phyloP scores from a whole-genome alignment of 2,329 filamentous ascomycete species.

The Fusarium verticillioides region DNA sequence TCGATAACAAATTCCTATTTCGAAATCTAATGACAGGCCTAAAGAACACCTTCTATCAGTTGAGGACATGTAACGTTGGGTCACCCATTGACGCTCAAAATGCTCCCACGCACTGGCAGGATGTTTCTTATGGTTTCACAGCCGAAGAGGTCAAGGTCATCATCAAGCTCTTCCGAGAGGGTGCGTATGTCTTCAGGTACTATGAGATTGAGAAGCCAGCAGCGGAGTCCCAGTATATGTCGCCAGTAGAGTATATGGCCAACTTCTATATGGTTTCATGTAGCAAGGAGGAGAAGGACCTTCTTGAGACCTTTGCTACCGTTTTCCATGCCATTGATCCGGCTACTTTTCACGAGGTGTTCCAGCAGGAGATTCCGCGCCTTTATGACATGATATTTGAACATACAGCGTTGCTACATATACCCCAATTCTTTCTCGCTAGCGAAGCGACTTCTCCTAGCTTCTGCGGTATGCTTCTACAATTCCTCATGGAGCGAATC shows the following conservation, averaged over 20 bases:
- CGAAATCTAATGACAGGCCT: slow-evolving; percentile 95
- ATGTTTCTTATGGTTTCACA: slow-evolving; percentile 95
- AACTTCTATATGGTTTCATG: slow-evolving; percentile 96
- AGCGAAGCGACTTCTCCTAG: slow-evolving; percentile 97
- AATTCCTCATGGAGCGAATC: slow-evolving; percentile 97
- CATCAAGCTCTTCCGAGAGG: slow-evolving; percentile 96
- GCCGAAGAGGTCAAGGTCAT: slow-evolving; percentile 97
- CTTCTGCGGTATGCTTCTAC: slow-evolving; percentile 97
- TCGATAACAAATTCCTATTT: slow-evolving; percentile 98
- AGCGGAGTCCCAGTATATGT: slow-evolving; percentile 78
- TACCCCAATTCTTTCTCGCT: slow-evolving; percentile 98
- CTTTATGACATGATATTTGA: slow-evolving; percentile 99
- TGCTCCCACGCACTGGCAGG: slow-evolving; percentile 90
- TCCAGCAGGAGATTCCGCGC: slow-evolving; percentile 95
- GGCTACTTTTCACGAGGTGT: slow-evolving; percentile 98
- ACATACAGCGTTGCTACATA: slow-evolving; percentile 91
- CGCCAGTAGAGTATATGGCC: slow-evolving; percentile 90
- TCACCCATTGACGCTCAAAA: slow-evolving; percentile 78
- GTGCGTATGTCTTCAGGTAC: slow-evolving; percentile 95
- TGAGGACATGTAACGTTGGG: slow-evolving; percentile 87
- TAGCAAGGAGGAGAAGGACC: slow-evolving; percentile 95
- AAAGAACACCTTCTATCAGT: slow-evolving; percentile 95
- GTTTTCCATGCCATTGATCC: slow-evolving; percentile 99
- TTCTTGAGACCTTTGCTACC: slow-evolving; percentile 96
- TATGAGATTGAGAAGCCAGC: slow-evolving; percentile 88